Evolutionary conservation across 257 asterid genomes (phyloP).

Genomic region (Solanum clarkiae): DNA sequence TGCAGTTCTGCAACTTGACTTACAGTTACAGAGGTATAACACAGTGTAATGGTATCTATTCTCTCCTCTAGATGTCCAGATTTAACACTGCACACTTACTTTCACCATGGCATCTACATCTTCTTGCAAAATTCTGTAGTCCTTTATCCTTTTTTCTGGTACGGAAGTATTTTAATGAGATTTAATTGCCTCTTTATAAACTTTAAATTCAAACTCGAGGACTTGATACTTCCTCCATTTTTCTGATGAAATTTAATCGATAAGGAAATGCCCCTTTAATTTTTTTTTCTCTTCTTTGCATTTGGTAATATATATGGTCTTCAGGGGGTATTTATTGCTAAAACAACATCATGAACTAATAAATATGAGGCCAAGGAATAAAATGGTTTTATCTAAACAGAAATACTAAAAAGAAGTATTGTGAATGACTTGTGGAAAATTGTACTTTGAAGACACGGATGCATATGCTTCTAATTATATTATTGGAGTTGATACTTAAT

Average conservation of each 20-base stretch:
- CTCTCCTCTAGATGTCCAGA: not conserved
- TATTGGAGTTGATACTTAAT: not conserved
- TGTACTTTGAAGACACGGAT: too few relatives aligned
- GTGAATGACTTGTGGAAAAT: not conserved
- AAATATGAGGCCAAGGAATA: not conserved
- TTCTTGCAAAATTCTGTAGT: not conserved
- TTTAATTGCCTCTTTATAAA: not conserved
- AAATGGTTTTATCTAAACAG: not conserved
- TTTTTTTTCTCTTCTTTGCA: not conserved
- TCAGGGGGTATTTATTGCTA: not conserved
- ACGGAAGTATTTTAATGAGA: not conserved
- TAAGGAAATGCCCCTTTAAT: not conserved
- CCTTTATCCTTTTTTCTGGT: not conserved
- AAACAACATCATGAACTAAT: not conserved
- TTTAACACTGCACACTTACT: not conserved
- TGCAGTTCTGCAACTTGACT: slow-evolving; percentile 36
- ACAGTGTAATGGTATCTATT: not conserved
- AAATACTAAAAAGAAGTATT: not conserved
- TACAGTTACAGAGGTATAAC: slow-evolving; percentile 43
- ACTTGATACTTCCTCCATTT: not conserved
- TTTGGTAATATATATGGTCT: not conserved
- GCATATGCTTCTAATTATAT: not conserved
- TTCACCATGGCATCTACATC: not conserved
- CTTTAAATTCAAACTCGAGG: not conserved
- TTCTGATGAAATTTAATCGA: not conserved